These are phyloP conservation scores for Phytophthora brassicae DNA, from an alignment of 352 stramenopile species.

Conservation along the genomic window DNA sequence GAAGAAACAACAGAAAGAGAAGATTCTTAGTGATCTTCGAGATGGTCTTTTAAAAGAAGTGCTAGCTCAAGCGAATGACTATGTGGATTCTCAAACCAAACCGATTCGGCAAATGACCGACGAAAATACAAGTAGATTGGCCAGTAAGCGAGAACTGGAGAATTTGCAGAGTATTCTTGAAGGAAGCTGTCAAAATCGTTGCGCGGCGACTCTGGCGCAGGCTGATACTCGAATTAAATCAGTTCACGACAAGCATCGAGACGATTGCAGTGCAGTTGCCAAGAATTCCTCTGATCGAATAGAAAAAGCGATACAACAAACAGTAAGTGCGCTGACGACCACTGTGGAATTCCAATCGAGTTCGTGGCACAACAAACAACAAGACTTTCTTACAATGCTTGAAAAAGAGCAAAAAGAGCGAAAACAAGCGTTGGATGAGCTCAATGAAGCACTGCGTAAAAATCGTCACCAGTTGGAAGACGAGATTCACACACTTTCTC, in stretches of 20 bases:
- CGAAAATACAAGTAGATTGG: constrained; percentile 14
- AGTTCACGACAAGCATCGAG: constrained; percentile 15
- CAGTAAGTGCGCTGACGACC: constrained; percentile 8
- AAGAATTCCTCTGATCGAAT: constrained; percentile 17
- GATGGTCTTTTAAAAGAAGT: constrained; percentile 24
- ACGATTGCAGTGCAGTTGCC: constrained; percentile 14
- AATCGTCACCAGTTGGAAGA: constrained; percentile 53
- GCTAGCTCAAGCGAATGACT: constrained; percentile 17
- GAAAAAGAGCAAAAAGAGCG: constrained; percentile 56
- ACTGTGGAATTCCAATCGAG: constrained; percentile 24
- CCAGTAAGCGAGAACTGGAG: constrained; percentile 25
- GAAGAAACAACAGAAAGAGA: constrained; percentile 23
- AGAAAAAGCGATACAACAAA: constrained; percentile 27
- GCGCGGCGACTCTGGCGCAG: constrained; percentile 1
- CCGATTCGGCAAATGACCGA: constrained; percentile 13
- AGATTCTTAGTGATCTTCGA: constrained; percentile 16
- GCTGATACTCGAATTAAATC: constrained; percentile 20
- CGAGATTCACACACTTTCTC: constrained; percentile 37
- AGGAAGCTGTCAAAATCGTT: constrained; percentile 24
- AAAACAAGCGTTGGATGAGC: constrained; percentile 34
- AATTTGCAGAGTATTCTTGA: constrained; percentile 18
- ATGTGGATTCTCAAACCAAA: constrained; percentile 25
- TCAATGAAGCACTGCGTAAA: constrained; percentile 50
- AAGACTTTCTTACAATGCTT: constrained; percentile 36
- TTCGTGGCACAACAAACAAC: constrained; percentile 33